phyloP scores from a whole-genome alignment of 2,329 filamentous ascomycete species.

The Dothistroma septosporum region DNA sequence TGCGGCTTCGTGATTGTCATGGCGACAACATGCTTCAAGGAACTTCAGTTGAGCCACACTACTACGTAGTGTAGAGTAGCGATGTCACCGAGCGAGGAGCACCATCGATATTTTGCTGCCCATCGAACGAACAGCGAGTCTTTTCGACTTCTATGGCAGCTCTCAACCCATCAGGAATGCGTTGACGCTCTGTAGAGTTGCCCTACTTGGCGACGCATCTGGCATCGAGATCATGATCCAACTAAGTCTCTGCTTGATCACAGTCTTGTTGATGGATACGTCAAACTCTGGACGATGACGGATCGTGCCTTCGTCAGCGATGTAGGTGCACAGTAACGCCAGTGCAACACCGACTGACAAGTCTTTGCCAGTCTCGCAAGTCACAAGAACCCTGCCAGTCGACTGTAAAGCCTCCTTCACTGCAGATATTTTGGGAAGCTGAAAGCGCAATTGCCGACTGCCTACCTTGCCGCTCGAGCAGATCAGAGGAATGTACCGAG shows the following conservation, averaged over 20 bases:
- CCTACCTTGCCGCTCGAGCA: slow-evolving; percentile 72
- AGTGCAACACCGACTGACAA: slow-evolving; percentile 74
- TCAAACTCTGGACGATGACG: not conserved
- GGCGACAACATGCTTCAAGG: too few relatives aligned
- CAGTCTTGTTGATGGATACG: slow-evolving; percentile 59
- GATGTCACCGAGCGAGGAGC: too few relatives aligned
- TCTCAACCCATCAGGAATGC: slow-evolving; percentile 67
- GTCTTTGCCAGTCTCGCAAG: slow-evolving; percentile 75
- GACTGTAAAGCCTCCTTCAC: slow-evolving; percentile 7
- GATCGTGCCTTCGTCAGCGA: slow-evolving; percentile 57
- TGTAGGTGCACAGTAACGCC: slow-evolving; percentile 69
- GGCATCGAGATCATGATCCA: slow-evolving; percentile 76
- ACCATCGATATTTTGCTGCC: too few relatives aligned
- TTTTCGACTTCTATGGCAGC: too few relatives aligned
- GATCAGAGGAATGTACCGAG: slow-evolving; percentile 54
- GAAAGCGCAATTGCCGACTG: slow-evolving; percentile 73
- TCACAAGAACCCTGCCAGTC: slow-evolving; percentile 48
- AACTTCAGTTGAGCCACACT: too few relatives aligned
- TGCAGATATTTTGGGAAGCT: slow-evolving; percentile 56
- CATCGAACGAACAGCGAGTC: too few relatives aligned
- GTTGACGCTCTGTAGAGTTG: slow-evolving; percentile 87
- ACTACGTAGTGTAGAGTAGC: too few relatives aligned
- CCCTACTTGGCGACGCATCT: slow-evolving; percentile 75
- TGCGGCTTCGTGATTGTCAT: too few relatives aligned
- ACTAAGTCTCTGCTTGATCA: slow-evolving; percentile 73